Evolutionary conservation across 495 filamentous ascomycete genomes (phyloP).

Genomic region (Trypethelium eluteriae): DNA sequence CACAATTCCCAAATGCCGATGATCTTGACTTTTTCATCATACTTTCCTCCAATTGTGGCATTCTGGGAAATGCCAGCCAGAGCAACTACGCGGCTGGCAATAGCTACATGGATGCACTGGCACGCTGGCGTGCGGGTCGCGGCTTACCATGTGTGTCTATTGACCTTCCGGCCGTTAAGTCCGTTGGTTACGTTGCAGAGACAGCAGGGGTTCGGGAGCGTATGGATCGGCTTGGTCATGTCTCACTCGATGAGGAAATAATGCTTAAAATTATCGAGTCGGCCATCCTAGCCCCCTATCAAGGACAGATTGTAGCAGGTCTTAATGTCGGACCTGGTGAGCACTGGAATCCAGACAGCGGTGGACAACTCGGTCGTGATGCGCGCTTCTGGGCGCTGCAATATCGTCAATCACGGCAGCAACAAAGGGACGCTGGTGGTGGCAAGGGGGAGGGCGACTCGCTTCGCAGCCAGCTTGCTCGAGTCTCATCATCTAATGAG

Average conservation of each 20-base stretch:
- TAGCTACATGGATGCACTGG: conserved; percentile 16
- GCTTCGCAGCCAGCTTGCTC: background rate
- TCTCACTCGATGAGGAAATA: background rate
- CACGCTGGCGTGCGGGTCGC: conserved; percentile 12
- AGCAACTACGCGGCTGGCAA: conserved; percentile 18
- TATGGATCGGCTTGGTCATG: background rate
- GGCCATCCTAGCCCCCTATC: background rate
- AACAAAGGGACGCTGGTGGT: background rate
- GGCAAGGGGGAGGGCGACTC: background rate
- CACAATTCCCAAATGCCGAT: background rate
- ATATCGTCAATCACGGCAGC: conserved; percentile 3
- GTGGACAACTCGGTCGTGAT: background rate
- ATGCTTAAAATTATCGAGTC: background rate
- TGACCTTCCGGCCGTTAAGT: conserved; percentile 13
- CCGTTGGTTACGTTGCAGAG: conserved; percentile 18
- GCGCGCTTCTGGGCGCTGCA: background rate
- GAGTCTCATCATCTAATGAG: background rate
- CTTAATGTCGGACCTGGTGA: background rate
- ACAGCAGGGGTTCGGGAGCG: background rate
- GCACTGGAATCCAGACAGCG: background rate
- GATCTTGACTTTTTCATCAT: conserved; percentile 20
- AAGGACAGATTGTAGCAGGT: background rate
- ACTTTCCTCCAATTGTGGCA: conserved; percentile 16
- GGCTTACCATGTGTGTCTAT: conserved; percentile 15
- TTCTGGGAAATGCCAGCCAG: conserved; percentile 16